A percentile compares a stretch with the other conserved stretches of the same genome.
These are phyloP conservation scores for Jackrogersella multiformis DNA, from an alignment of 495 filamentous ascomycete species.

Conservation along the genomic window DNA sequence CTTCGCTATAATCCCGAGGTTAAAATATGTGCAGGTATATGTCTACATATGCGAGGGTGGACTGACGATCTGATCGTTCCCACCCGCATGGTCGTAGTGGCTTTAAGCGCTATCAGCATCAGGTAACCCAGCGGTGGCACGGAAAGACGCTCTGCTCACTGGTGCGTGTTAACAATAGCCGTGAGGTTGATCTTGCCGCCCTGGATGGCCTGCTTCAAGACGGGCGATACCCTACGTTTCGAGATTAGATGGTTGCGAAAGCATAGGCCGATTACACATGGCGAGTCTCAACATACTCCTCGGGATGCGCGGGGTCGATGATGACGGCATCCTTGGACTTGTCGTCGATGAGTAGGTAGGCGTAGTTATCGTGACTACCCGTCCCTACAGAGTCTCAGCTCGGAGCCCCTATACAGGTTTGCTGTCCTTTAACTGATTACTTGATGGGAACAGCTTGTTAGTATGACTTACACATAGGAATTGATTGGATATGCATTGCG, in stretches of 20 bases:
- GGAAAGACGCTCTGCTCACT: conserved; percentile 68
- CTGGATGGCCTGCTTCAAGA: conserved; percentile 76
- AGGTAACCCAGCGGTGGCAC: neutral
- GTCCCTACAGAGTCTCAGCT: conserved; percentile 68
- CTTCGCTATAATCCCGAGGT: conserved; percentile 66
- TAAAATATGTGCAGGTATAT: conserved; percentile 1
- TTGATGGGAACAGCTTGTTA: neutral
- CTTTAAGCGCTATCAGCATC: conserved; percentile 54
- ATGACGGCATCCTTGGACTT: conserved; percentile 91
- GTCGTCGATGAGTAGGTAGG: conserved; percentile 93
- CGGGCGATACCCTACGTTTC: conserved; percentile 75
- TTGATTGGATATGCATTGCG: conserved; percentile 94
- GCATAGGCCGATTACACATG: neutral
- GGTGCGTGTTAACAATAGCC: conserved; percentile 95
- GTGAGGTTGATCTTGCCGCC: conserved; percentile 80
- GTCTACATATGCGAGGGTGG: neutral
- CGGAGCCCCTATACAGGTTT: neutral
- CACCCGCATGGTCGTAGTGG: conserved; percentile 94
- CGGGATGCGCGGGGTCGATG: conserved; percentile 91
- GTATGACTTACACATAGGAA: conserved; percentile 90
- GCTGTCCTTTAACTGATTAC: neutral
- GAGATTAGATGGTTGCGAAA: conserved; percentile 8
- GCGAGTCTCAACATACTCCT: conserved; percentile 71
- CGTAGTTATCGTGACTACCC: conserved; percentile 93
- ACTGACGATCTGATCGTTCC: conserved; percentile 80